phyloP scores from a whole-genome alignment of 495 filamentous ascomycete species.

The Trichocladium uniseriatum region DNA sequence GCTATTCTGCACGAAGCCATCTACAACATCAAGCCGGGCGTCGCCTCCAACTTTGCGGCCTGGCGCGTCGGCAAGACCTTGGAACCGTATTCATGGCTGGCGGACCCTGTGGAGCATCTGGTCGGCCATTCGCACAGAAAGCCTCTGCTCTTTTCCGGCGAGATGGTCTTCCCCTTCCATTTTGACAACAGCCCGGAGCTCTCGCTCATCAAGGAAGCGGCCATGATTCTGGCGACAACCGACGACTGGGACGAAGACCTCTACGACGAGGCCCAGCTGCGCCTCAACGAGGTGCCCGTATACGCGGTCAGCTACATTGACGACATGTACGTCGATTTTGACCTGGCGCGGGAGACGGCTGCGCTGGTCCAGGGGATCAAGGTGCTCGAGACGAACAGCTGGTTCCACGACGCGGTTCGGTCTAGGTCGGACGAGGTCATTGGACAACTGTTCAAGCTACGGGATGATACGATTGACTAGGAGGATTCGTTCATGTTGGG shows the following conservation, averaged over 20 bases:
- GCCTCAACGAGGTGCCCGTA: constrained; percentile 74
- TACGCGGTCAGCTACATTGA: constrained; percentile 80
- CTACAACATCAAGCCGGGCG: constrained; percentile 51
- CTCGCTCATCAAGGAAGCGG: constrained; percentile 49
- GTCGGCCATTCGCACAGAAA: constrained; percentile 21
- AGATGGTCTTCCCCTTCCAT: constrained; percentile 82
- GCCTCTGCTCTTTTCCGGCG: constrained; percentile 78
- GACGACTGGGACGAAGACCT: constrained; percentile 59
- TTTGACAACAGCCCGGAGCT: constrained; percentile 72
- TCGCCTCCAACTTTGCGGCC: constrained; percentile 43
- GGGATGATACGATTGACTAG: constrained; percentile 60
- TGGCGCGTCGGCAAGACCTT: constrained; percentile 31
- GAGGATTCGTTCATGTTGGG: neutral
- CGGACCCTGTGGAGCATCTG: constrained; percentile 16
- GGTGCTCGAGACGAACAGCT: constrained; percentile 71
- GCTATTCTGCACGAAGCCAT: constrained; percentile 76
- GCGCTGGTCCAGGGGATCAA: constrained; percentile 65
- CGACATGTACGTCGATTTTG: constrained; percentile 91
- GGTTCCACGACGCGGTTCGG: constrained; percentile 79
- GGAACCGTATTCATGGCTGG: constrained; percentile 37
- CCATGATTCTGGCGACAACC: constrained; percentile 57
- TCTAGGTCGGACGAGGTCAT: constrained; percentile 65
- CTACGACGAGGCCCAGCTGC: constrained; percentile 64
- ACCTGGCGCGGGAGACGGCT: constrained; percentile 62
- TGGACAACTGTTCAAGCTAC: constrained; percentile 57